These are phyloP conservation scores for Alternaria consortialis DNA, from an alignment of 2,329 filamentous ascomycete species.

Conservation along the genomic window DNA sequence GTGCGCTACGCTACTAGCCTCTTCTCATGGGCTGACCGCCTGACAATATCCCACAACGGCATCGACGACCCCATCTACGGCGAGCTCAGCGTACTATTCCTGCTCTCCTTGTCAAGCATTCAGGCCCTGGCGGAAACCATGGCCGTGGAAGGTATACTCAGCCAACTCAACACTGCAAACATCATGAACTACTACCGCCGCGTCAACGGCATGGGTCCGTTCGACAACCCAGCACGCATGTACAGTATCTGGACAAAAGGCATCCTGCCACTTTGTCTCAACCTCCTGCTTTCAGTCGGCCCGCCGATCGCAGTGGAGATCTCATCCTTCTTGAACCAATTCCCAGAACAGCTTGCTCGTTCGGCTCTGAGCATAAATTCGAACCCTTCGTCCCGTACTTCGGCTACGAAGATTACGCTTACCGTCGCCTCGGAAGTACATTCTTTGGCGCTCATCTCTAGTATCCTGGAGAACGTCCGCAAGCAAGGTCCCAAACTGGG, in stretches of 20 bases:
- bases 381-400: constrained; percentile 30
- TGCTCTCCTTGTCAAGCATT: constrained; percentile 85
- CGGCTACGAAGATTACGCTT: constrained; percentile 70
- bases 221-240: constrained; percentile 77
- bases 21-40: constrained; percentile 91
- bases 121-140: constrained; percentile 86
- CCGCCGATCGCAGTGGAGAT: constrained; percentile 85
- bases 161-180: constrained; percentile 80
- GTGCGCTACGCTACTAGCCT: constrained; percentile 84
- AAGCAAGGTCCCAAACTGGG: constrained; percentile 56
- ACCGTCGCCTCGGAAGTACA: constrained; percentile 79
- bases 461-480: constrained; percentile 73
- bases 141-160: constrained; percentile 84
- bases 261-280: constrained; percentile 86
- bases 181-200: constrained; percentile 79
- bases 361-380: constrained; percentile 77
- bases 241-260: constrained; percentile 92
- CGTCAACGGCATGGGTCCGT: constrained; percentile 75
- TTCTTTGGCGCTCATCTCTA: constrained; percentile 77
- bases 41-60: constrained; percentile 64
- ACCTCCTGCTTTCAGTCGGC: constrained; percentile 83
- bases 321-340: constrained; percentile 86
- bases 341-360: constrained; percentile 77
- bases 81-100: constrained; percentile 86
- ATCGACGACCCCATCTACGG: constrained; percentile 89